These are phyloP conservation scores for Globisporangium yorkense DNA, from an alignment of 352 stramenopile species.

Conservation along the genomic window DNA sequence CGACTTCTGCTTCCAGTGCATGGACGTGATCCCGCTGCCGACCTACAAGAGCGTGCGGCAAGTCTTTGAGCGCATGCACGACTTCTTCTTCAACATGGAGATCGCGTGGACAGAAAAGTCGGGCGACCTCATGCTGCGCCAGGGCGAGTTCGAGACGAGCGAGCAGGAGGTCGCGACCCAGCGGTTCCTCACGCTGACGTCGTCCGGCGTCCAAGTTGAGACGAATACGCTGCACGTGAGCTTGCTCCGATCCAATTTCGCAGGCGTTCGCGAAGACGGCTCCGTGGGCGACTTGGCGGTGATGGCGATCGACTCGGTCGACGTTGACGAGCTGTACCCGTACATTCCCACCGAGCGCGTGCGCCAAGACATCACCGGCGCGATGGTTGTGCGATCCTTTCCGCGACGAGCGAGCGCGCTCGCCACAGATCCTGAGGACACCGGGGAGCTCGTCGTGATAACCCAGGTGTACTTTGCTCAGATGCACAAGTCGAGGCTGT, in stretches of 20 bases:
- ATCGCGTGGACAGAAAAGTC: constrained; percentile 15
- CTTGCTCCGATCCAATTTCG: background rate
- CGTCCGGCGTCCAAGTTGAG: constrained; percentile 4
- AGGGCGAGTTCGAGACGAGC: constrained; percentile 18
- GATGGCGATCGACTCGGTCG: constrained; percentile 39
- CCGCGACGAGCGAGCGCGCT: too few species aligned
- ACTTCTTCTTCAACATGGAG: constrained; percentile 15
- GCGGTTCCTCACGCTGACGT: constrained; percentile 2
- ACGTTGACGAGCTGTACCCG: constrained; percentile 7
- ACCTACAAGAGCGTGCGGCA: constrained; percentile 1
- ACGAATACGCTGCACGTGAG: constrained; percentile 7
- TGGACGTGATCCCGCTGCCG: constrained; percentile 13
- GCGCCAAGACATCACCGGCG: background rate
- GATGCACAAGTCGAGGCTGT: background rate
- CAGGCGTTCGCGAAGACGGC: constrained; percentile 1
- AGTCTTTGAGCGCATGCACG: constrained; percentile 5
- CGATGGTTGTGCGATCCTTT: background rate
- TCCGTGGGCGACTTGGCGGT: constrained; percentile 15
- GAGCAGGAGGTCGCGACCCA: constrained; percentile 7
- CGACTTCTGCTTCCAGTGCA: constrained; percentile 18
- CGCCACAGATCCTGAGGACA: too few species aligned
- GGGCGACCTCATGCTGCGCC: constrained; percentile 28
- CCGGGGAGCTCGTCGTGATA: background rate
- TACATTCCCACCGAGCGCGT: background rate
- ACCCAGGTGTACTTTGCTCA: constrained; percentile 2